Conservation (phyloP, 495 filamentous ascomycete species). For the Penicillium maclennaniae region DNA sequence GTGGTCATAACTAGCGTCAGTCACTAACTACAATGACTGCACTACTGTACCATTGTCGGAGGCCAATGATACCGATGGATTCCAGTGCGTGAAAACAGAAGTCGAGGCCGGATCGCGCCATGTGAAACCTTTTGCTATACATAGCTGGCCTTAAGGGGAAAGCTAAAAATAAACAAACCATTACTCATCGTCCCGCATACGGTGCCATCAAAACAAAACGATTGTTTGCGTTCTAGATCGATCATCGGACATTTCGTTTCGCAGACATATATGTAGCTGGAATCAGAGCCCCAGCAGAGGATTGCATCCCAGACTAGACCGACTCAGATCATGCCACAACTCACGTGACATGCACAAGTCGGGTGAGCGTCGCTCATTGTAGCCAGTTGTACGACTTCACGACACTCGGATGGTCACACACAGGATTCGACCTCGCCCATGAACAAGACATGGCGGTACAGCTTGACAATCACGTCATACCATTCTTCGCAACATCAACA, state of each 20-base stretch:
- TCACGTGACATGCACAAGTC: background rate
- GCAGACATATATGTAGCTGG: too few species aligned
- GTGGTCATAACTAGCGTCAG: background rate
- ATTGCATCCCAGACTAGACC: background rate
- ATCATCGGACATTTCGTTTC: background rate
- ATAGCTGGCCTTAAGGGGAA: constrained; percentile 15
- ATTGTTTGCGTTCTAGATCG: background rate
- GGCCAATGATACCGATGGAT: background rate
- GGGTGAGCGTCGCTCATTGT: background rate
- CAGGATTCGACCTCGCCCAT: background rate
- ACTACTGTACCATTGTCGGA: background rate
- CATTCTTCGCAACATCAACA: background rate
- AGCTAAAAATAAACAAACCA: constrained; percentile 22
- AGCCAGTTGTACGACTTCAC: background rate
- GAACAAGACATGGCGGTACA: background rate
- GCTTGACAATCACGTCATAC: background rate
- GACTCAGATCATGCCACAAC: background rate
- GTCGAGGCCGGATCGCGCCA: background rate
- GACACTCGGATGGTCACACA: background rate
- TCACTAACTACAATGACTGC: background rate
- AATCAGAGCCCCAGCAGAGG: background rate
- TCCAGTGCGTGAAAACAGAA: background rate
- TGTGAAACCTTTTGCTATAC: constrained; percentile 28
- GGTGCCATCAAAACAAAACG: background rate
- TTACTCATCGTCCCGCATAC: background rate